Evolutionary conservation across 1,284 basidiomycete species (phyloP).

Genomic region (Ganoderma resinaceum): DNA sequence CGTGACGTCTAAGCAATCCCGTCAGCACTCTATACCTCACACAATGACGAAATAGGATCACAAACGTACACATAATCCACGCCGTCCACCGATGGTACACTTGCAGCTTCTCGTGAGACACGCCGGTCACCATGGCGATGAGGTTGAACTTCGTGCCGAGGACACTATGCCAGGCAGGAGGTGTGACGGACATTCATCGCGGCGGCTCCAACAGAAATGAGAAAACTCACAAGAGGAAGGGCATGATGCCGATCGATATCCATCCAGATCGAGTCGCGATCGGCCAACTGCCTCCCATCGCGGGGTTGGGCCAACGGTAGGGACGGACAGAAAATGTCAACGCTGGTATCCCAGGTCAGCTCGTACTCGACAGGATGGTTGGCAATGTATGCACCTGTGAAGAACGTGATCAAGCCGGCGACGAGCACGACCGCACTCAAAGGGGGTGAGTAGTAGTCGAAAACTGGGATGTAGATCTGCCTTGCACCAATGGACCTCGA

Average conservation of each 20-base stretch:
- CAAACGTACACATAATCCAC: slow-evolving; percentile 43
- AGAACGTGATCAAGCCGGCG: slow-evolving; percentile 40
- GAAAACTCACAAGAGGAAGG: slow-evolving; percentile 43
- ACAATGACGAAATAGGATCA: slow-evolving; percentile 13
- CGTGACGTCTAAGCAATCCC: slow-evolving; percentile 38
- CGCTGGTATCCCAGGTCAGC: slow-evolving; percentile 24
- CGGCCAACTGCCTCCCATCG: slow-evolving; percentile 47
- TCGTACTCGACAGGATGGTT: neutral
- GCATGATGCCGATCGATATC: slow-evolving; percentile 45
- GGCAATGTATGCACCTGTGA: slow-evolving; percentile 33
- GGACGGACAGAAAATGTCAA: slow-evolving; percentile 42
- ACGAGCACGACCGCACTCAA: slow-evolving; percentile 41
- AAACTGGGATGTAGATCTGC: slow-evolving; percentile 34
- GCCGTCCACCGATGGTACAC: slow-evolving; percentile 51
- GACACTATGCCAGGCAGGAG: slow-evolving; percentile 29
- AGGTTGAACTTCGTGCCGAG: slow-evolving; percentile 51
- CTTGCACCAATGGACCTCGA: slow-evolving; percentile 35
- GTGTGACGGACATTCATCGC: neutral
- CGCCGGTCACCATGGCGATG: slow-evolving; percentile 46
- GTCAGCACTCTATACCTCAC: neutral
- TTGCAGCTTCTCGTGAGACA: slow-evolving; percentile 54
- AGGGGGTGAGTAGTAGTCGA: slow-evolving; percentile 44
- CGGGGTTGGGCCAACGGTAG: slow-evolving; percentile 44
- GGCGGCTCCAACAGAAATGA: neutral
- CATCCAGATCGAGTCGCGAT: slow-evolving; percentile 46